Evolutionary conservation across 257 asterid species (phyloP).

Genomic region (Solanum tacnaense): DNA sequence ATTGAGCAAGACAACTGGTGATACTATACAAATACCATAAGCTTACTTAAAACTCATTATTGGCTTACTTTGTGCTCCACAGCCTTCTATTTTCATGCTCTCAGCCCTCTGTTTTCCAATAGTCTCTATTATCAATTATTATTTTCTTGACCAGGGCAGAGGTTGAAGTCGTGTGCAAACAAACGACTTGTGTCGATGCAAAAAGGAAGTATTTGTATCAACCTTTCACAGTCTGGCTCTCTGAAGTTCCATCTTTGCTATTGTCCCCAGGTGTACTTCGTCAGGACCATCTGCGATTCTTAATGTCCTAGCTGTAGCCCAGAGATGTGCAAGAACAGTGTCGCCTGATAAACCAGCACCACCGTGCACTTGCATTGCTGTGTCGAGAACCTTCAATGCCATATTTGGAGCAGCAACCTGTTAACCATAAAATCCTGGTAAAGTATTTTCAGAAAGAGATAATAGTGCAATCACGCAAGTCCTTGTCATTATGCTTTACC

Average conservation of each 20-base stretch:
- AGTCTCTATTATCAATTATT: not conserved
- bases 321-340: constrained; percentile 70
- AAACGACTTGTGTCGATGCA: not conserved
- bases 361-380: constrained; percentile 94
- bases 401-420: constrained; percentile 93
- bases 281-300: constrained; percentile 96
- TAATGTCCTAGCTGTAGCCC: constrained; percentile 79
- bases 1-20: constrained; percentile 15
- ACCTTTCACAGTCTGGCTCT: constrained; percentile 59
- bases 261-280: constrained; percentile 89
- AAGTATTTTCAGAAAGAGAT: not conserved
- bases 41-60: constrained; percentile 9
- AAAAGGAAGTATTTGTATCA: not conserved
- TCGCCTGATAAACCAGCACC: constrained; percentile 88
- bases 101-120: not conserved
- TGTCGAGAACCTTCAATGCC: constrained; percentile 85
- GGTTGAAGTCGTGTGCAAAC: not conserved
- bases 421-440: not conserved
- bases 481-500: constrained; percentile 20
- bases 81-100: not conserved
- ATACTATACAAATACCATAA: constrained; percentile 7
- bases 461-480: not conserved
- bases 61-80: not conserved
- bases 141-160: not conserved
- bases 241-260: constrained; percentile 68